phyloP scores from a whole-genome alignment of 1,284 basidiomycete species.

The Cryptococcus sp. region DNA sequence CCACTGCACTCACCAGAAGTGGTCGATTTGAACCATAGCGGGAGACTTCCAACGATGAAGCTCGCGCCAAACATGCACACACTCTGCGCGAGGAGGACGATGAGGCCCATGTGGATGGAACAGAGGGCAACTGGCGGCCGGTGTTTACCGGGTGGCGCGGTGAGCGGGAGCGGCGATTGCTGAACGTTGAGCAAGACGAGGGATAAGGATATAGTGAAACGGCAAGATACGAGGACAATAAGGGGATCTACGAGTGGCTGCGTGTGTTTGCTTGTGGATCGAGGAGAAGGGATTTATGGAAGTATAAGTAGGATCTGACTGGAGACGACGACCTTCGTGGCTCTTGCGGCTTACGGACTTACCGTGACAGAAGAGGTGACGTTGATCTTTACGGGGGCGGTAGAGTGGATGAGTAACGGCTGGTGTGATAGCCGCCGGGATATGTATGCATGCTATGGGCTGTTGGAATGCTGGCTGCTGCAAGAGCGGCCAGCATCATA shows the following conservation, averaged over 20 bases:
- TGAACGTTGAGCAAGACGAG: background rate
- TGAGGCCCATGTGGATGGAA: slow-evolving; percentile 44
- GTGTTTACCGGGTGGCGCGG: background rate
- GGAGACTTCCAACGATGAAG: slow-evolving; percentile 68
- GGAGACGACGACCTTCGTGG: too few species aligned
- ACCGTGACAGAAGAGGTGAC: too few species aligned
- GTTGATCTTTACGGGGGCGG: background rate
- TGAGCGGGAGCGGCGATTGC: background rate
- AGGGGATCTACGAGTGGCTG: background rate
- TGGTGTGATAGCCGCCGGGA: too few species aligned
- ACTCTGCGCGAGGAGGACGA: slow-evolving; percentile 60
- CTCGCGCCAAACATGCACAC: slow-evolving; percentile 67
- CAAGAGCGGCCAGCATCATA: too few species aligned
- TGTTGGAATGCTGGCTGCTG: too few species aligned
- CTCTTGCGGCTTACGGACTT: too few species aligned
- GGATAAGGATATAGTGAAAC: background rate
- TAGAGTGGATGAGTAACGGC: background rate
- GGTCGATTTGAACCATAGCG: slow-evolving; percentile 60
- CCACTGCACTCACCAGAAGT: slow-evolving; percentile 66
- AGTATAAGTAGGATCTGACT: too few species aligned
- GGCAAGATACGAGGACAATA: background rate
- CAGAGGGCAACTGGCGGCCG: background rate
- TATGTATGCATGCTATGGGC: too few species aligned
- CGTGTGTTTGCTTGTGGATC: background rate
- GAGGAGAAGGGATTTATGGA: background rate